A percentile compares a stretch with the other conserved stretches of the same genome.
Conservation (phyloP, 2,329 filamentous ascomycete species). For the Scytalidium lignicola region DNA sequence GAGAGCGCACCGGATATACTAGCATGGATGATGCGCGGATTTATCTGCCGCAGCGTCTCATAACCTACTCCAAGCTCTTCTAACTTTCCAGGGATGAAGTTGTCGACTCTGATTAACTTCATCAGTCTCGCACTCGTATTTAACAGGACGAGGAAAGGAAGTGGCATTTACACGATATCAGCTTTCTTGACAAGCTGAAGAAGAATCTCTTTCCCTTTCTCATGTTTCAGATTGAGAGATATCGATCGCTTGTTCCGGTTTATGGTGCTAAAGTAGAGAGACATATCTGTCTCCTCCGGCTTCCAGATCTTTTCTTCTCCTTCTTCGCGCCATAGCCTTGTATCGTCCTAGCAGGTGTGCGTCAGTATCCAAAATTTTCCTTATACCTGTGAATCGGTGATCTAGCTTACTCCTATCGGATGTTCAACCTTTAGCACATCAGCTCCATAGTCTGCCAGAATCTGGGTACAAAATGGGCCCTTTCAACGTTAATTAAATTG, state of each 20-base stretch:
- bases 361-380: not conserved
- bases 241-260: conserved; percentile 36
- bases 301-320: conserved; percentile 23
- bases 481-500: conserved; percentile 5
- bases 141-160: too few species aligned
- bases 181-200: conserved; percentile 28
- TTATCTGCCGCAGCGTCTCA: conserved; percentile 29
- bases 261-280: conserved; percentile 37
- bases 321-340: conserved; percentile 26
- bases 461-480: conserved; percentile 36
- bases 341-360: conserved; percentile 23
- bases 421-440: conserved; percentile 39
- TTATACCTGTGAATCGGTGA: conserved; percentile 2
- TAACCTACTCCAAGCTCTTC: conserved; percentile 37
- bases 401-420: conserved; percentile 21
- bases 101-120: too few species aligned
- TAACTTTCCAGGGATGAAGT: conserved; percentile 37
- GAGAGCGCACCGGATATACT: conserved; percentile 38
- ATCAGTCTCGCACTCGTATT: too few species aligned
- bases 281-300: conserved; percentile 29
- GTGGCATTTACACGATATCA: conserved; percentile 36
- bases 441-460: conserved; percentile 39
- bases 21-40: conserved; percentile 36
- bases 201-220: conserved; percentile 25
- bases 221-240: conserved; percentile 25